Percentiles rank a stretch among this genome's conserved stretches.
Evolutionary conservation across 169 alveolate genomes (phyloP).

Genomic region (Cryptosporidium xiaoi): DNA sequence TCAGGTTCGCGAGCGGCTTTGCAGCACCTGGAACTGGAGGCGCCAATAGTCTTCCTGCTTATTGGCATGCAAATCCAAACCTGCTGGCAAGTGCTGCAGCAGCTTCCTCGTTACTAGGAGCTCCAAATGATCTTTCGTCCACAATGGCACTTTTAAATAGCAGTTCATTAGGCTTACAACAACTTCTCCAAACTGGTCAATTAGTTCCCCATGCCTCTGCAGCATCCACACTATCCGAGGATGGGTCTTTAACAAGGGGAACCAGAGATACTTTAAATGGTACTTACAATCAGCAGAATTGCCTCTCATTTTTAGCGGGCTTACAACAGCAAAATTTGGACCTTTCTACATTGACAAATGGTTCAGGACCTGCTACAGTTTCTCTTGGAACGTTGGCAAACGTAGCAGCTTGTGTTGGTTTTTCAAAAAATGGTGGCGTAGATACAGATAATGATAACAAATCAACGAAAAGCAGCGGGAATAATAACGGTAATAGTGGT

Average conservation of each 20-base stretch:
- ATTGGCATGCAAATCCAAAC: slow-evolving; percentile 49
- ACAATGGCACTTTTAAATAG: slow-evolving; percentile 36
- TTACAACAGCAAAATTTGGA: slow-evolving; percentile 47
- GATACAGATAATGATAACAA: no score
- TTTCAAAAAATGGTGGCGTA: neutral
- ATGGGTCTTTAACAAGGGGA: slow-evolving; percentile 12
- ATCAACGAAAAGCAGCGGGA: no score
- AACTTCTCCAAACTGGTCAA: slow-evolving; percentile 10
- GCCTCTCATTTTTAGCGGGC: slow-evolving; percentile 50
- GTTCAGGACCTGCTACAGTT: slow-evolving; percentile 48
- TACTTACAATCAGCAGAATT: slow-evolving; percentile 22
- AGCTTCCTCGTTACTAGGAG: slow-evolving; percentile 19
- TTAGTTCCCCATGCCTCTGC: slow-evolving; percentile 2
- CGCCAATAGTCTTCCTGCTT: neutral
- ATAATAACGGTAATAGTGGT: no score
- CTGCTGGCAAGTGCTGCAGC: slow-evolving; percentile 49
- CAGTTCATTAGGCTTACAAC: slow-evolving; percentile 16
- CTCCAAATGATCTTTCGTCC: slow-evolving; percentile 34
- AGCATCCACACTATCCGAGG: neutral
- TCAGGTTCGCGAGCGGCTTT: neutral
- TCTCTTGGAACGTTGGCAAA: slow-evolving; percentile 48
- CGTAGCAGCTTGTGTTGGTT: slow-evolving; percentile 30
- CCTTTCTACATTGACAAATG: slow-evolving; percentile 4
- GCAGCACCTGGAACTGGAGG: slow-evolving; percentile 2
- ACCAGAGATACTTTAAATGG: neutral